Conservation (phyloP, 805 yeast species). For the Suhomyces kilbournensis region DNA sequence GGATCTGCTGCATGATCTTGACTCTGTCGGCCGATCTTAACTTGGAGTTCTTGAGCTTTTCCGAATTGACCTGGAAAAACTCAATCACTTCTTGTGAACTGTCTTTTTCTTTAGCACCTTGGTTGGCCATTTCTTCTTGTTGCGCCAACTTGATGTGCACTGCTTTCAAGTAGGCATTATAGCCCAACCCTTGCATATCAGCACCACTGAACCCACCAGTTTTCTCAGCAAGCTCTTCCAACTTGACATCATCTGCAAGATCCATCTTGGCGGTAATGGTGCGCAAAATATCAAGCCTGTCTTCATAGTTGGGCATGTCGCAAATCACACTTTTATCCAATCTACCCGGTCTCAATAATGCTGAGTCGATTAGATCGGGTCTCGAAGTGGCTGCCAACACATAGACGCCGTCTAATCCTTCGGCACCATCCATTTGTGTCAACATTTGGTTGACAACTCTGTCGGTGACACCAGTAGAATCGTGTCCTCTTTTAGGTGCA, state of each 20-base stretch:
- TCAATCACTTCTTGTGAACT: constrained; percentile 21
- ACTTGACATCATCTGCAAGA: constrained; percentile 46
- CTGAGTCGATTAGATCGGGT: constrained; percentile 94
- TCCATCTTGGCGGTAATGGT: constrained; percentile 62
- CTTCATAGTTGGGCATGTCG: constrained; percentile 73
- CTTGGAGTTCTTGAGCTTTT: constrained; percentile 23
- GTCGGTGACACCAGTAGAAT: constrained; percentile 96
- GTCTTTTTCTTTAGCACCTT: constrained; percentile 7
- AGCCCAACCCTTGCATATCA: constrained; percentile 87
- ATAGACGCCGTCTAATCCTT: constrained; percentile 94
- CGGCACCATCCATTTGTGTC: constrained; percentile 98
- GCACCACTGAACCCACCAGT: constrained; percentile 91
- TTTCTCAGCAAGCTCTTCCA: constrained; percentile 50
- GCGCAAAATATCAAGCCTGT: constrained; percentile 68
- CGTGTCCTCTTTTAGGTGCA: constrained; percentile 98
- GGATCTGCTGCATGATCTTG: constrained; percentile 41
- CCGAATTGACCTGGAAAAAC: constrained; percentile 42
- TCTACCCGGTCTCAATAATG: constrained; percentile 92
- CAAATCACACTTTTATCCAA: constrained; percentile 89
- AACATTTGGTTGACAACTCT: constrained; percentile 95
- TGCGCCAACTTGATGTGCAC: constrained; percentile 65
- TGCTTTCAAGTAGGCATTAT: constrained; percentile 86
- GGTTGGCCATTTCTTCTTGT: constrained; percentile 29
- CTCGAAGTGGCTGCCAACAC: constrained; percentile 95
- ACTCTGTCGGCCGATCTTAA: constrained; percentile 40